Evolutionary conservation across 257 asterid genomes (phyloP).

Genomic region (Solanum habrochaites): DNA sequence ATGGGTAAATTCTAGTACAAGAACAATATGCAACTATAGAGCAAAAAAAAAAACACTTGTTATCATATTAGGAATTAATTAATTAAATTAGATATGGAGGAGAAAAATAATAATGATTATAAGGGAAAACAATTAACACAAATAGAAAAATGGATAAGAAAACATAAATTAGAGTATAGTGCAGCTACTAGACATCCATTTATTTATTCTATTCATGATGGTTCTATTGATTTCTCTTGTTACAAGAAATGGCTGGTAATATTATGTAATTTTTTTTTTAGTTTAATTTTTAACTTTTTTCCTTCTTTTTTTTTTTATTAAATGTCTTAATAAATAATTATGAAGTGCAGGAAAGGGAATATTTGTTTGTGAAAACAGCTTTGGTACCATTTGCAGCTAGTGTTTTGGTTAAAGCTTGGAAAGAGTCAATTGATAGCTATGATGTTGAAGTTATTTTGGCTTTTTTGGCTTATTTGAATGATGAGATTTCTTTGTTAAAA

Average conservation of each 20-base stretch:
- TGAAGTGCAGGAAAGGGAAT: neutral
- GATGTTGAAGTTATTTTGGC: neutral
- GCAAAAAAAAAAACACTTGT: neutral
- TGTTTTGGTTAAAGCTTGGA: neutral
- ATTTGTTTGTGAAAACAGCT: neutral
- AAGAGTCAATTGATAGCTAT: neutral
- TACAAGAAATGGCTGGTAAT: conserved; percentile 2
- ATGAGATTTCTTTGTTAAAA: neutral
- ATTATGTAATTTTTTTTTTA: no score
- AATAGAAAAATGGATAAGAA: conserved; percentile 45
- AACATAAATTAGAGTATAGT: conserved; percentile 31
- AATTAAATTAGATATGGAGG: neutral
- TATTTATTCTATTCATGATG: conserved; percentile 49
- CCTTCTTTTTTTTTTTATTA: no score
- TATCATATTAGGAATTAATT: neutral
- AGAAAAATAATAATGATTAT: neutral
- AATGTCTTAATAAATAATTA: neutral
- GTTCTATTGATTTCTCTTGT: conserved; percentile 27
- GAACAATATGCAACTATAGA: neutral
- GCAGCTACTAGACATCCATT: conserved; percentile 77
- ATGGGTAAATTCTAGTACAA: neutral
- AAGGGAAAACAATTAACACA: neutral
- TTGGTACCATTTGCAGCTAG: neutral
- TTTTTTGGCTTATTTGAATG: neutral
- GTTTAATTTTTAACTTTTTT: no score